Evolutionary conservation across 192 early-diverging fungal species (phyloP), one percentile per base, ranked within the genome.

Genomic region (Linderina pennispora): DNA sequence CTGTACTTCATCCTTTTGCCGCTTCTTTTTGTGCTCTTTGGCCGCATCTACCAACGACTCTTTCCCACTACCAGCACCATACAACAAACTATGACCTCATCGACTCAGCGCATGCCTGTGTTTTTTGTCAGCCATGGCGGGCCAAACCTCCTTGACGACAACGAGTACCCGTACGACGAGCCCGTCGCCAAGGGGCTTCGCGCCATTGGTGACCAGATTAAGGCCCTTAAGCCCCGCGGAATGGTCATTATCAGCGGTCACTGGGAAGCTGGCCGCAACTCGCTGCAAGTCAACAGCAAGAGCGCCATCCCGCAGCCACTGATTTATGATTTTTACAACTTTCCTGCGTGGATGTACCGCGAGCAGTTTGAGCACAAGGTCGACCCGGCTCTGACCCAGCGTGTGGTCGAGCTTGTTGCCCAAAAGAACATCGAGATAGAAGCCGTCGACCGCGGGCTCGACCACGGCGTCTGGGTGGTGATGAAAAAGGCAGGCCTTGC

Each of bases 381-480:
- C 0, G 71, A 65, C 17, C 81, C 82, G 3, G 34, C 62, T 13
- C 35, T 87, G 3, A 70, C 84, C 0, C 46, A 43, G 9, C 45
- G 67, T 19, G 69, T 84, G 2, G 64, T 76, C 19, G 57, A 77
- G 13, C 36, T 82, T 18, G 42, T 87, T n/a, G 40, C 51, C 0
- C 36, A 76, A 43, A 66, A 65, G 44, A 24, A 43, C 3, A 68
- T 83, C 11, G 23, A 64, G 0, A 75, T 76, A 14, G 56, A 67
- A 3, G 39, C 47, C 7, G 64, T 74, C 3, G 64, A 77, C 23
- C 68, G 81, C 11, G 84, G 84, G 2, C 65, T 80, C 17, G 84
- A 87, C 38, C 84, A 87, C 42, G 84, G 84, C 17, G 76, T 77
- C 2, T 87, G 84, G 84, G 80, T 84, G 0, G 81, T 79, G 3